phyloP scores from a whole-genome alignment of 129 eudicot genomes.

The Helichrysum umbraculigerum region DNA sequence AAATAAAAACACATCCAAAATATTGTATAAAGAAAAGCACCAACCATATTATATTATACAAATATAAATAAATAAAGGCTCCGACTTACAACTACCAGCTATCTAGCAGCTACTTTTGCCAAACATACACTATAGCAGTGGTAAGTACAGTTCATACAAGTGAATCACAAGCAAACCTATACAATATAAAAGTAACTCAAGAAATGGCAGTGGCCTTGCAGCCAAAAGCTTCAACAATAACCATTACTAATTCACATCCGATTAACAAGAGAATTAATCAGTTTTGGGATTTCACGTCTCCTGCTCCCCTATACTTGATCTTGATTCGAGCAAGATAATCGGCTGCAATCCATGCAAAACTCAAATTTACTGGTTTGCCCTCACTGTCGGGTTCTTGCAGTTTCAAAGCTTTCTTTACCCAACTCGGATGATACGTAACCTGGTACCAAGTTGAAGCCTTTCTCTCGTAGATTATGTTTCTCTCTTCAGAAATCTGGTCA shows the following conservation, averaged over 20 bases:
- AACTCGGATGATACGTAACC: conserved; percentile 10
- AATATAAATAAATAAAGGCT: too few species aligned
- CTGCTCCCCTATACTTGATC: neutral
- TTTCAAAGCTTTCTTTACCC: conserved; percentile 9
- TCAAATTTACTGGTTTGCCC: conserved; percentile 7
- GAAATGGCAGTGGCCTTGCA: conserved; percentile 15
- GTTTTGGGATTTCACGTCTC: neutral
- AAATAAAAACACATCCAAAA: too few species aligned
- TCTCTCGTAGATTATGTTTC: neutral
- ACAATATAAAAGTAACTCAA: neutral
- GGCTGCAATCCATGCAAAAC: conserved; percentile 13
- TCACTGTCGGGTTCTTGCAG: conserved; percentile 8
- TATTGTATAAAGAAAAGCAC: too few species aligned
- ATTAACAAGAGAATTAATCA: conserved; percentile 12
- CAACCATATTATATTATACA: too few species aligned
- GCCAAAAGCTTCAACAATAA: conserved; percentile 8
- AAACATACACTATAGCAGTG: too few species aligned
- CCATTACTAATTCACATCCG: neutral
- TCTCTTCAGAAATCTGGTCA: conserved; percentile 10
- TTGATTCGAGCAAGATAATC: conserved; percentile 15
- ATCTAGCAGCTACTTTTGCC: too few species aligned
- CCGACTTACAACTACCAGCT: too few species aligned
- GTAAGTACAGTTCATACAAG: too few species aligned
- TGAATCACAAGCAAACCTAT: too few species aligned
- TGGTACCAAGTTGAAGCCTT: conserved; percentile 17